Percentiles rank a stretch among this genome's conserved stretches.
These are phyloP conservation scores for Triadica sebifera DNA, from an alignment of 345 rosid species.

Conservation along the genomic window DNA sequence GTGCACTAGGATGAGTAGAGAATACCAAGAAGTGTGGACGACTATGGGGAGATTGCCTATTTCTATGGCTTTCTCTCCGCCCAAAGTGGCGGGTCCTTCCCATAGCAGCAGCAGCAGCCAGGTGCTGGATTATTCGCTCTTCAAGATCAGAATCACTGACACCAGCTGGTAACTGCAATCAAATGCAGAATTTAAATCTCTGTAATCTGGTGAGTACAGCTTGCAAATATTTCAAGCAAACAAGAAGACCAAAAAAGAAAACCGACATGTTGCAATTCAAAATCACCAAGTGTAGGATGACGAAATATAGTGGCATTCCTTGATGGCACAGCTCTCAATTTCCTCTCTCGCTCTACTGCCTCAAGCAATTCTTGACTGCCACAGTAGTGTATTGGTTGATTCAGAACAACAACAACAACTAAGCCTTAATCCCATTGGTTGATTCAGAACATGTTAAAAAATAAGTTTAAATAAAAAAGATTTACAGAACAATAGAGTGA, in stretches of 20 bases:
- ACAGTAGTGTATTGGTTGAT: not conserved
- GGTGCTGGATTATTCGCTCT: conserved; percentile 40
- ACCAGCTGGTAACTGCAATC: conserved; percentile 30
- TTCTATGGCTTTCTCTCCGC: conserved; percentile 31
- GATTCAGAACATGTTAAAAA: not conserved
- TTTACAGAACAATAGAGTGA: not conserved
- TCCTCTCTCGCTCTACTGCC: conserved; percentile 38
- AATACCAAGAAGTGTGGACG: conserved; percentile 34
- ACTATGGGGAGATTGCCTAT: conserved; percentile 24
- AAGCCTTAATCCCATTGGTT: not conserved
- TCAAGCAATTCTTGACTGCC: conserved; percentile 36
- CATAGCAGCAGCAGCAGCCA: conserved; percentile 49
- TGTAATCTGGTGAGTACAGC: not conserved
- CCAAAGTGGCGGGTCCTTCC: conserved; percentile 28
- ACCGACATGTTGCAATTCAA: conserved; percentile 35
- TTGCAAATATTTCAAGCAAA: not conserved
- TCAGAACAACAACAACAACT: not conserved
- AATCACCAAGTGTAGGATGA: conserved; percentile 31
- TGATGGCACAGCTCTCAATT: conserved; percentile 19
- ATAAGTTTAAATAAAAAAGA: not conserved
- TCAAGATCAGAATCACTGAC: conserved; percentile 30
- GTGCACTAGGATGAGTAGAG: conserved; percentile 28
- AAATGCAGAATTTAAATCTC: not conserved
- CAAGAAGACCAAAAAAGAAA: not conserved
- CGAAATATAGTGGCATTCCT: conserved; percentile 29